phyloP scores from a whole-genome alignment of 2,329 filamentous ascomycete genomes.

The Calonectria pauciramosa region DNA sequence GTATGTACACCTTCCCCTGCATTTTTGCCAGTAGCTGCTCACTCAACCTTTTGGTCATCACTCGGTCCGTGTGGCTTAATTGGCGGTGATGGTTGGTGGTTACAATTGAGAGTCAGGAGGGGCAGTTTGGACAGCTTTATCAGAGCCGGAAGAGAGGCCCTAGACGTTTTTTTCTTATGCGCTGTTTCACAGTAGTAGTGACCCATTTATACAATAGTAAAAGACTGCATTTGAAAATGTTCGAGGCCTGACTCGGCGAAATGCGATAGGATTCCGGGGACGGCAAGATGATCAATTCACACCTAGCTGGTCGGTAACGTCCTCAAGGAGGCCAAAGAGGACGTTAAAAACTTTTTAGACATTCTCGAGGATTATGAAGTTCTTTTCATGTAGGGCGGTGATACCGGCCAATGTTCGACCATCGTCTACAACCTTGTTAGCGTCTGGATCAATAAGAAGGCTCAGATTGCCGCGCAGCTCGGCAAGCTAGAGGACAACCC shows the following conservation, averaged over 20 bases:
- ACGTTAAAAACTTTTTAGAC: conserved; percentile 80
- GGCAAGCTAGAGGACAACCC: conserved; percentile 62
- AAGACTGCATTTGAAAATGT: background rate
- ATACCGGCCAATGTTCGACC: conserved; percentile 87
- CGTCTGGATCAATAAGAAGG: conserved; percentile 81
- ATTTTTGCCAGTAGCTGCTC: background rate
- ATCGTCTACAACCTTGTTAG: conserved; percentile 87
- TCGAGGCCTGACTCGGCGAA: background rate
- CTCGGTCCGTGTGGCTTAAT: too few relatives aligned
- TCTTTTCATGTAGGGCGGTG: conserved; percentile 89
- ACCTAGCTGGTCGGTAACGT: conserved; percentile 79
- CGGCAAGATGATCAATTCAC: background rate
- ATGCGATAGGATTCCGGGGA: background rate
- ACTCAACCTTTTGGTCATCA: conserved; percentile 23
- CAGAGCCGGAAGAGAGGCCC: background rate
- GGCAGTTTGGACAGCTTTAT: background rate
- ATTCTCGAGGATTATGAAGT: conserved; percentile 91
- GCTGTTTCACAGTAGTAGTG: background rate
- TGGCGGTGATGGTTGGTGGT: background rate
- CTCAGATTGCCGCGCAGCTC: conserved; percentile 69
- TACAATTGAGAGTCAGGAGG: conserved; percentile 27
- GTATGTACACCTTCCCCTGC: conserved; percentile 8
- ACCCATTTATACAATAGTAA: background rate
- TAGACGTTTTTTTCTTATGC: background rate
- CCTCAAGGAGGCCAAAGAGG: conserved; percentile 82